phyloP scores from a whole-genome alignment of 768 basidiomycete genomes.

The Calocybe indica region DNA sequence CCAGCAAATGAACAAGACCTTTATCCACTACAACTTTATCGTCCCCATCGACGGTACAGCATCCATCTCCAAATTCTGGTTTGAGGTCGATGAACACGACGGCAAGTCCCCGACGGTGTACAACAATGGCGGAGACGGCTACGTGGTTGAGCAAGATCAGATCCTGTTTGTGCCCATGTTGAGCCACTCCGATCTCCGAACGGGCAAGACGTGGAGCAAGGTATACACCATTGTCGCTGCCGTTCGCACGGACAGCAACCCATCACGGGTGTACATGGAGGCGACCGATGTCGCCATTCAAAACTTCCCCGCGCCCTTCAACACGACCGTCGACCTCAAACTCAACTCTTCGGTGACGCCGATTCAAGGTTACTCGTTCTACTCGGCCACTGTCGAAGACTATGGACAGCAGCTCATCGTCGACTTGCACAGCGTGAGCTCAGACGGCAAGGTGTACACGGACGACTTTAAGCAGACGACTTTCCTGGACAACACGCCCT shows the following conservation, averaged over 20 bases:
- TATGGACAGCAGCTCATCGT: conserved; percentile 22
- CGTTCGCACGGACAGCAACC: conserved; percentile 20
- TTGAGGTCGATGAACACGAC: conserved; percentile 38
- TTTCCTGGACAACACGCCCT: conserved; percentile 19
- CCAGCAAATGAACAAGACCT: conserved; percentile 24
- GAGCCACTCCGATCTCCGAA: conserved; percentile 21
- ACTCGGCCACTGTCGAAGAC: conserved; percentile 18
- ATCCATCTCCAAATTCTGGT: conserved; percentile 47
- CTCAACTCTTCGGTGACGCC: conserved; percentile 16
- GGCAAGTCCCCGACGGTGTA: conserved; percentile 29
- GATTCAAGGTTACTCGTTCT: conserved; percentile 24
- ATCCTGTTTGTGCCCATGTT: conserved; percentile 35
- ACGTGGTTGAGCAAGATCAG: conserved; percentile 35
- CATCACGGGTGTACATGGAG: conserved; percentile 21
- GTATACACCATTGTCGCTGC: conserved; percentile 20
- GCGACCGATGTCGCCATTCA: conserved; percentile 18
- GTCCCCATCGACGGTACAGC: conserved; percentile 30
- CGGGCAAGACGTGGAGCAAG: conserved; percentile 9
- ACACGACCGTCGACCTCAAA: conserved; percentile 19
- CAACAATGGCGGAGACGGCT: conserved; percentile 38
- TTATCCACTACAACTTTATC: conserved; percentile 38
- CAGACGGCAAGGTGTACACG: conserved; percentile 20
- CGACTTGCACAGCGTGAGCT: conserved; percentile 19
- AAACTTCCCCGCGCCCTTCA: conserved; percentile 17
- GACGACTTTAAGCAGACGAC: conserved; percentile 22